These are phyloP conservation scores for Teunomyces cretensis DNA, from an alignment of 805 yeast species.

Conservation along the genomic window DNA sequence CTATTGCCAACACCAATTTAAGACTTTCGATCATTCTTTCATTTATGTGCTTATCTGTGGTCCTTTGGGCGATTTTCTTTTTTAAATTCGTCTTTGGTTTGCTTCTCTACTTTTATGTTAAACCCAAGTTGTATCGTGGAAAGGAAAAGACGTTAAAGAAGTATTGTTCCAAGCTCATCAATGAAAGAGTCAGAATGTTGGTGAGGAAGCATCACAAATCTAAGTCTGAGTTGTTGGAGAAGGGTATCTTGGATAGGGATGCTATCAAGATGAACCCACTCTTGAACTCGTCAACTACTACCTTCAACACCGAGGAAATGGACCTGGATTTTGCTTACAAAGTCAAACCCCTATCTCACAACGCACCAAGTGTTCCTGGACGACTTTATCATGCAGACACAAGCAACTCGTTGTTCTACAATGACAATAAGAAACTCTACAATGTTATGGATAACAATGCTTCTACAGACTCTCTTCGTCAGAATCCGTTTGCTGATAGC, in stretches of 20 bases:
- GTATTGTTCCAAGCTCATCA: conserved; percentile 61
- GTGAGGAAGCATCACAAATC: conserved; percentile 44
- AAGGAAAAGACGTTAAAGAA: conserved; percentile 51
- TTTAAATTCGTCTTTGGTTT: conserved; percentile 55
- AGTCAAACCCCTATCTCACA: conserved; percentile 5
- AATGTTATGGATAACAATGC: conserved; percentile 2
- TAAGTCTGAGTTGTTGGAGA: conserved; percentile 29
- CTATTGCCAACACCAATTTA: conserved; percentile 60
- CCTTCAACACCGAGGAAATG: conserved; percentile 4
- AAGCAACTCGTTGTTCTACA: conserved; percentile 6
- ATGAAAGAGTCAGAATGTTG: conserved; percentile 53
- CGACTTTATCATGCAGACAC: not conserved
- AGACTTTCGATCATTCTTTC: conserved; percentile 71
- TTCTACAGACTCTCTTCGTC: conserved; percentile 8
- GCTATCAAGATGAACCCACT: conserved; percentile 30
- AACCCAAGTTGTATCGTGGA: conserved; percentile 38
- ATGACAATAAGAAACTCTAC: conserved; percentile 18
- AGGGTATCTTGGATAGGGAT: conserved; percentile 25
- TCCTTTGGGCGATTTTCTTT: conserved; percentile 71
- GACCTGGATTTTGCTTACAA: conserved; percentile 5
- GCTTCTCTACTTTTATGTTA: conserved; percentile 51
- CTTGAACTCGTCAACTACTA: conserved; percentile 17
- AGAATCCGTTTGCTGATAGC: conserved; percentile 13
- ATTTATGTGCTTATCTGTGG: conserved; percentile 72
- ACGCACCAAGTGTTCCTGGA: not conserved